These are phyloP conservation scores for Thalassiosira oceanica DNA, from an alignment of 352 stramenopile genomes.

Conservation along the genomic window DNA sequence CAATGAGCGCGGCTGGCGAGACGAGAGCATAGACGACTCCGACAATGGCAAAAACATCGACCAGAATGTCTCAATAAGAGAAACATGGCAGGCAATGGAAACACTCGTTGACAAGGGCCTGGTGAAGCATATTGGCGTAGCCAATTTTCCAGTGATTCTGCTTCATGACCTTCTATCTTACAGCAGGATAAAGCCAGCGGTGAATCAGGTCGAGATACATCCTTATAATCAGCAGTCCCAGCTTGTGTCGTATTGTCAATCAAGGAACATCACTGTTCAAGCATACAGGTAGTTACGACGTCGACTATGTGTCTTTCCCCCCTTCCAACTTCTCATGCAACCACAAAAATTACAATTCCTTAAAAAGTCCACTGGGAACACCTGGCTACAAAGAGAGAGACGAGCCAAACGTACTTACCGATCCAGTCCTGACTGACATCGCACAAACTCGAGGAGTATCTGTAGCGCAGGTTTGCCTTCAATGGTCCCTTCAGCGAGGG, in stretches of 20 bases:
- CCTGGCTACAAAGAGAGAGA: constrained; percentile 32
- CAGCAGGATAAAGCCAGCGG: constrained; percentile 59
- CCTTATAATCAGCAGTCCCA: constrained; percentile 79
- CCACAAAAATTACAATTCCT: too few species aligned
- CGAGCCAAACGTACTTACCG: constrained; percentile 48
- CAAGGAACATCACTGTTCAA: constrained; percentile 66
- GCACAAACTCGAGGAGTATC: constrained; percentile 54
- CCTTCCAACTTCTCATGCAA: too few species aligned
- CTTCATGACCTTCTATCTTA: constrained; percentile 75
- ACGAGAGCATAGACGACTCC: constrained; percentile 76
- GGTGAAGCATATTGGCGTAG: constrained; percentile 80
- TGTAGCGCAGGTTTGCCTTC: constrained; percentile 74
- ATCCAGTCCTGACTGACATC: constrained; percentile 59
- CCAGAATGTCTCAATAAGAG: constrained; percentile 36
- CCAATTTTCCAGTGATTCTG: constrained; percentile 80
- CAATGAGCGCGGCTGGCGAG: constrained; percentile 16
- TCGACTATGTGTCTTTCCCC: too few species aligned
- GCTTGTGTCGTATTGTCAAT: constrained; percentile 62
- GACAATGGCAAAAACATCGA: constrained; percentile 71
- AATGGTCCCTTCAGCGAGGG: constrained; percentile 79
- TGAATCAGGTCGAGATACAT: constrained; percentile 85
- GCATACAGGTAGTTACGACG: too few species aligned
- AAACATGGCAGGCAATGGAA: constrained; percentile 75
- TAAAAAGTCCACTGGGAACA: constrained; percentile 78
- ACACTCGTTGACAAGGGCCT: constrained; percentile 77